Conservation (phyloP, 2,329 filamentous ascomycete genomes). For the Aotearoamyces nothofagi region DNA sequence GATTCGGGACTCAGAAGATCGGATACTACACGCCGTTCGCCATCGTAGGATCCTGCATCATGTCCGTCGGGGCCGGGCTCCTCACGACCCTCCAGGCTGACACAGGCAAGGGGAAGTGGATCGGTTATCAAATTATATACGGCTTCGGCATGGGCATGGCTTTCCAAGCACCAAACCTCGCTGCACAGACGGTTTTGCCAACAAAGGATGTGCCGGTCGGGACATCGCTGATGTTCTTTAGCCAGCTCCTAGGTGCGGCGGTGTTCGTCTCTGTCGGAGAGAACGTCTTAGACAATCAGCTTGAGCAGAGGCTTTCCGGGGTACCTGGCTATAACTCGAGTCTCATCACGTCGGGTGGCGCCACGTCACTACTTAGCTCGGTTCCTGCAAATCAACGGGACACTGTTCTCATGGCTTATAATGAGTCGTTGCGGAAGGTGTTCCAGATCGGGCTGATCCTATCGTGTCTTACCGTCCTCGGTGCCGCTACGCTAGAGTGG, state of each 20-base stretch:
- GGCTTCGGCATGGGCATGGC: conserved; percentile 38
- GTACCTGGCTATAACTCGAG: conserved; percentile 24
- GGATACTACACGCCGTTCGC: conserved; percentile 46
- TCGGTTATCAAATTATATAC: conserved; percentile 37
- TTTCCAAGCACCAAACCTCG: conserved; percentile 40
- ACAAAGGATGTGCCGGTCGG: conserved; percentile 34
- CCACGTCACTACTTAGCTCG: conserved; percentile 38
- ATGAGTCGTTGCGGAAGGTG: conserved; percentile 31
- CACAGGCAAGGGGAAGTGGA: conserved; percentile 32
- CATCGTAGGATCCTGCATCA: conserved; percentile 31
- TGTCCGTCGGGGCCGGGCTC: conserved; percentile 26
- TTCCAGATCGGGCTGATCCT: conserved; percentile 39
- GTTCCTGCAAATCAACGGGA: conserved; percentile 33
- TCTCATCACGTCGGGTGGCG: conserved; percentile 29
- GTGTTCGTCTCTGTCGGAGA: conserved; percentile 39
- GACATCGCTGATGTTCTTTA: conserved; percentile 36
- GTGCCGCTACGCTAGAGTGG: conserved; percentile 34
- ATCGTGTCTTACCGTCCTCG: conserved; percentile 28
- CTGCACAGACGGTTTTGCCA: conserved; percentile 34
- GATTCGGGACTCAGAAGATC: conserved; percentile 22
- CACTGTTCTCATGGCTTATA: conserved; percentile 41
- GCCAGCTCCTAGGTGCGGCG: conserved; percentile 39
- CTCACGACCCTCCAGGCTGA: conserved; percentile 32
- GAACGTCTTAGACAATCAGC: conserved; percentile 21
- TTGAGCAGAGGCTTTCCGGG: conserved; percentile 16